Evolutionary conservation across 805 yeast genomes (phyloP).

Genomic region (Yamadazyma insecticola): DNA sequence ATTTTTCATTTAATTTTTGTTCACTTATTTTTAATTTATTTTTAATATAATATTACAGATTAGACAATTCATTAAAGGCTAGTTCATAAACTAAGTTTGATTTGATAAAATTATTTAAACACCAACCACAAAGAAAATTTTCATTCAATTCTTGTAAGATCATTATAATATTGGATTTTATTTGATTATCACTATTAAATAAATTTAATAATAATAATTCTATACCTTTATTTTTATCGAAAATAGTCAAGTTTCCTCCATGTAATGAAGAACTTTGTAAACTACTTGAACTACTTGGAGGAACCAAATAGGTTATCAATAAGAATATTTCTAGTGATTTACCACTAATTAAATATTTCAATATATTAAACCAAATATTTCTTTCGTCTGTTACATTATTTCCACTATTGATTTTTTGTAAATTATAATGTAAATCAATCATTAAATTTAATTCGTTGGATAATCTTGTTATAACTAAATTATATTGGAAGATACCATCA

Average conservation of each 20-base stretch:
- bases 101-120: constrained; percentile 31
- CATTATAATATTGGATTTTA: constrained; percentile 37
- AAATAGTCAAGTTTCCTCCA: constrained; percentile 37
- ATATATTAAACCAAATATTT: constrained; percentile 37
- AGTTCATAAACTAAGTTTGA: constrained; percentile 36
- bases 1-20: neutral
- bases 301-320: constrained; percentile 36
- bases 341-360: constrained; percentile 39
- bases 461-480: constrained; percentile 29
- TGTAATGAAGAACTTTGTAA: constrained; percentile 32
- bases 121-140: constrained; percentile 43
- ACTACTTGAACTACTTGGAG: constrained; percentile 36
- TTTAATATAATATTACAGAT: neutral
- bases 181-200: constrained; percentile 36
- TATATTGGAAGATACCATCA: constrained; percentile 27
- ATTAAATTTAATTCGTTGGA: constrained; percentile 38
- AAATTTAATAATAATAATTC: constrained; percentile 37
- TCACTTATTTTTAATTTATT: neutral
- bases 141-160: constrained; percentile 41
- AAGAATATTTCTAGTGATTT: constrained; percentile 36
- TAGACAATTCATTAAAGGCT: constrained; percentile 31
- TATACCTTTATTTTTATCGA: constrained; percentile 42
- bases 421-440: constrained; percentile 39
- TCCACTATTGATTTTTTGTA: constrained; percentile 28
- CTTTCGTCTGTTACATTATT: constrained; percentile 18